phyloP scores from a whole-genome alignment of 2,329 filamentous ascomycete genomes.

The Aureobasidium sp. region DNA sequence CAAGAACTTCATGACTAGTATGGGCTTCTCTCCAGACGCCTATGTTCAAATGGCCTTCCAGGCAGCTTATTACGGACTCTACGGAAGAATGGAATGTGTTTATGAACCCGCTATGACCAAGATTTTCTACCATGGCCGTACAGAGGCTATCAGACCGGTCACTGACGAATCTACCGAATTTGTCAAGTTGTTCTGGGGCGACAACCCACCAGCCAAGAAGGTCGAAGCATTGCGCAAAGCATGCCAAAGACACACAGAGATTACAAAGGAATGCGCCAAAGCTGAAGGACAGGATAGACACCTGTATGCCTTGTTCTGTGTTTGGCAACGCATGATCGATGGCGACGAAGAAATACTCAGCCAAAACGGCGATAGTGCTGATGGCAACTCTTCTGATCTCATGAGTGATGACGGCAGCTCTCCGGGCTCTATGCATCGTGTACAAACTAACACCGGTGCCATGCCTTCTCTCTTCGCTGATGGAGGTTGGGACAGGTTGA shows the following conservation, averaged over 20 bases:
- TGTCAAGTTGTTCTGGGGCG: slow-evolving; percentile 89
- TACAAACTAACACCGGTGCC: slow-evolving; percentile 42
- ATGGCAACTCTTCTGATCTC: slow-evolving; percentile 35
- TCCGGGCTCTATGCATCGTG: slow-evolving; percentile 43
- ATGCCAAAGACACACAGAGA: slow-evolving; percentile 71
- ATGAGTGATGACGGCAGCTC: slow-evolving; percentile 44
- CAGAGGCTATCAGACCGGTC: slow-evolving; percentile 84
- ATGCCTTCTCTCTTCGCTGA: slow-evolving; percentile 83
- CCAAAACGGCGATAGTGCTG: slow-evolving; percentile 44
- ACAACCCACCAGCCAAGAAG: slow-evolving; percentile 75
- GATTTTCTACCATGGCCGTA: slow-evolving; percentile 83
- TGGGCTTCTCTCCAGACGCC: slow-evolving; percentile 94
- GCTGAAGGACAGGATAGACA: slow-evolving; percentile 88
- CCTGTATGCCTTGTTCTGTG: slow-evolving; percentile 84
- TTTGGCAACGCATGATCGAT: slow-evolving; percentile 87
- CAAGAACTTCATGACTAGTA: slow-evolving; percentile 95
- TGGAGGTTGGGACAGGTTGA: slow-evolving; percentile 86
- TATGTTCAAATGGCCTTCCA: slow-evolving; percentile 99
- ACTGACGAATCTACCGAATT: slow-evolving; percentile 80
- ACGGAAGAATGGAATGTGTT: slow-evolving; percentile 86
- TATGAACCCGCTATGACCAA: slow-evolving; percentile 99
- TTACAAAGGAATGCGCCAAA: slow-evolving; percentile 79
- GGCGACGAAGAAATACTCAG: slow-evolving; percentile 55
- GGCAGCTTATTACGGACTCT: slow-evolving; percentile 93
- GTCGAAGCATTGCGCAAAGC: slow-evolving; percentile 78